Evolutionary conservation across 169 alveolate species (phyloP), one percentile per base, ranked within the genome.

Genomic region (Plasmodium knowlesi): DNA sequence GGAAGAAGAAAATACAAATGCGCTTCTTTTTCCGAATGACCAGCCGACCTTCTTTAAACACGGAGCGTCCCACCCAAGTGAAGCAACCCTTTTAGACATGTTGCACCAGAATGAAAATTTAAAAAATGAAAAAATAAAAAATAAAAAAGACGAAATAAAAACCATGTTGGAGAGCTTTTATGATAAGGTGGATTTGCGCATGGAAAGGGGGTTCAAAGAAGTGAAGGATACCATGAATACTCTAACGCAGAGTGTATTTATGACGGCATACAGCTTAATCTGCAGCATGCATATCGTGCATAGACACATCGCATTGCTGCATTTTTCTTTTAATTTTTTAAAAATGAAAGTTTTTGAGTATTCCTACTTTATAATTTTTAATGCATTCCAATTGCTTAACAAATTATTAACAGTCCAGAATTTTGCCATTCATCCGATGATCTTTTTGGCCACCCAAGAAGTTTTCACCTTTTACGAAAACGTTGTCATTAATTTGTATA

Each of bases 291-390:
- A 90, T 46, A 3, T 81, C 19, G 39, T 90, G 25, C 92, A 90
- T 81, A 80, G 83, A 19, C 95, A 90, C 30, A 39, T 90, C 22
- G 84, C 83, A 5, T 82, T 90, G 43, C 73, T 82, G 57, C 67
- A 90, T 70, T 90, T 81, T 81, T 80, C 95, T 81, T 74, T 32
- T 28, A n/a, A 72, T 70, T 90, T 90, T 90, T 70, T 90, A 82
- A 90, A 81, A 46, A 70, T 76, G 22, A 32, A 54, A n/a, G 19
- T 12, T 2, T 90, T 43, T 67, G 95, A 90, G 30, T 90, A 90
- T 54, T 90, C 95, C 37, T 90, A 90, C 83, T 81, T 39, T 81
- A 71, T 90, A 53, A 70, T 90, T 90, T 81, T 90, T 5, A 79
- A 90, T 74, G 46, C 82, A 9, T 90, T 90, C 53, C 90, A 90